Conservation (phyloP, 140 eudicot genomes). For the Bidens hawaiensis region DNA sequence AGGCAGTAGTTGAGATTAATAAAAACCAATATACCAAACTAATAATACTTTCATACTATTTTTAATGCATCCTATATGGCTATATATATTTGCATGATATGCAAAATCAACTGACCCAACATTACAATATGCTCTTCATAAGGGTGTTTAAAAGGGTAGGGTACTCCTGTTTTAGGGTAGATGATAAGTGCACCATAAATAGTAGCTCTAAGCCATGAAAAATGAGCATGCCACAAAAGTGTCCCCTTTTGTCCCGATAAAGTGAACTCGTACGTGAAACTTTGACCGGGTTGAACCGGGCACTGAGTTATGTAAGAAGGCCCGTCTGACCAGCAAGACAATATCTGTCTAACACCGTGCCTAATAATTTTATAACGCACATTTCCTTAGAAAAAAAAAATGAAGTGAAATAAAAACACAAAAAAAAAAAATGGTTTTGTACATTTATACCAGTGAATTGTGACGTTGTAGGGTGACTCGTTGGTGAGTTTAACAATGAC, state of each 20-base stretch:
- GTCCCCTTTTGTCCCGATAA: too few species aligned
- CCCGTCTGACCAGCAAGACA: constrained; percentile 68
- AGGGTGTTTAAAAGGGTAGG: constrained; percentile 61
- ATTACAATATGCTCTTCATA: constrained; percentile 54
- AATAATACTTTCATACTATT: not conserved
- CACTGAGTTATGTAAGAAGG: constrained; percentile 73
- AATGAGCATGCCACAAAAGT: too few species aligned
- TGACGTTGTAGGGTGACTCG: constrained; percentile 56
- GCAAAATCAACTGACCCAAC: constrained; percentile 34
- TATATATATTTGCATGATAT: not conserved
- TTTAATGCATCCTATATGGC: too few species aligned
- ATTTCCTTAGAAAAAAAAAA: not conserved
- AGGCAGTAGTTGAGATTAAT: too few species aligned
- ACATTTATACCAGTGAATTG: constrained; percentile 70
- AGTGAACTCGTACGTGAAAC: too few species aligned
- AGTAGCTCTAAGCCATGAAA: too few species aligned
- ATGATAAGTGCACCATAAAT: too few species aligned
- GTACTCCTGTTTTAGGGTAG: too few species aligned
- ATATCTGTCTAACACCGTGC: constrained; percentile 70
- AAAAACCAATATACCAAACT: too few species aligned
- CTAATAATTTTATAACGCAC: constrained; percentile 23
- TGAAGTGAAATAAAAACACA: not conserved
- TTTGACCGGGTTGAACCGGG: constrained; percentile 71
- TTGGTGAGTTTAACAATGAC: constrained; percentile 50
- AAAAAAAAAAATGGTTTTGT: not conserved